A percentile compares a stretch with the other conserved stretches of the same genome.
Evolutionary conservation across 768 basidiomycete genomes (phyloP).

Genomic region (Holtermannia corniformis): DNA sequence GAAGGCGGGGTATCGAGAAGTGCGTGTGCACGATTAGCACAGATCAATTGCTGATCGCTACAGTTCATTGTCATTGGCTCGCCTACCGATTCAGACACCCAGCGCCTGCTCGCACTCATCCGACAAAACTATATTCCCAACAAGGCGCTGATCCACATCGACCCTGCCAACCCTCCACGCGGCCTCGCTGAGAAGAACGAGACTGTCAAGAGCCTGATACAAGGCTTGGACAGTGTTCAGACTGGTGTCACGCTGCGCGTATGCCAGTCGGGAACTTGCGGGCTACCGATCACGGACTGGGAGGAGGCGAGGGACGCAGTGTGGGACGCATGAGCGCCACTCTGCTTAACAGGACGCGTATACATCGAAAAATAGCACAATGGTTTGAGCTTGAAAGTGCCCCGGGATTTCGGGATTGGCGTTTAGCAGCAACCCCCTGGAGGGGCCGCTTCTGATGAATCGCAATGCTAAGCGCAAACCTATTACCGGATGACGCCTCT

Average conservation of each 20-base stretch:
- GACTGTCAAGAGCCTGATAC: conserved; percentile 18
- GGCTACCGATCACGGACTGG: conserved; percentile 18
- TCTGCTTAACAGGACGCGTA: too few relatives aligned
- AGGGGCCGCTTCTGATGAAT: too few relatives aligned
- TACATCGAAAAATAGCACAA: too few relatives aligned
- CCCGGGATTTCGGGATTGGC: too few relatives aligned
- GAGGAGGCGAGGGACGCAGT: conserved; percentile 16
- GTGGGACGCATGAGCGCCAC: too few relatives aligned
- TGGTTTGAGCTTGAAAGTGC: too few relatives aligned
- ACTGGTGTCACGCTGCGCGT: conserved; percentile 16
- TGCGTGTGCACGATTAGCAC: conserved; percentile 4
- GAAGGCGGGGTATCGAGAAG: conserved; percentile 24
- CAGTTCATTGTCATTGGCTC: conserved; percentile 26
- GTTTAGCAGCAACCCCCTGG: too few relatives aligned
- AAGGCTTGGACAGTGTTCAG: conserved; percentile 4
- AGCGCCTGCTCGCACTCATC: conserved; percentile 55
- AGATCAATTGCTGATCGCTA: background rate
- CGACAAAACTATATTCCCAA: conserved; percentile 58
- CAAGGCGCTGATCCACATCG: conserved; percentile 56
- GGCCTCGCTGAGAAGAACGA: conserved; percentile 19
- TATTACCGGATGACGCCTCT: too few relatives aligned
- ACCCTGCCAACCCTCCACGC: conserved; percentile 15
- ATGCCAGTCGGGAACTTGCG: conserved; percentile 25
- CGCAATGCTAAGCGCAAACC: too few relatives aligned
- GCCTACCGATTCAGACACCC: conserved; percentile 43